Evolutionary conservation across 129 eudicot genomes (phyloP), one percentile per base, ranked within the genome.

Genomic region (Cynara cardunculus): DNA sequence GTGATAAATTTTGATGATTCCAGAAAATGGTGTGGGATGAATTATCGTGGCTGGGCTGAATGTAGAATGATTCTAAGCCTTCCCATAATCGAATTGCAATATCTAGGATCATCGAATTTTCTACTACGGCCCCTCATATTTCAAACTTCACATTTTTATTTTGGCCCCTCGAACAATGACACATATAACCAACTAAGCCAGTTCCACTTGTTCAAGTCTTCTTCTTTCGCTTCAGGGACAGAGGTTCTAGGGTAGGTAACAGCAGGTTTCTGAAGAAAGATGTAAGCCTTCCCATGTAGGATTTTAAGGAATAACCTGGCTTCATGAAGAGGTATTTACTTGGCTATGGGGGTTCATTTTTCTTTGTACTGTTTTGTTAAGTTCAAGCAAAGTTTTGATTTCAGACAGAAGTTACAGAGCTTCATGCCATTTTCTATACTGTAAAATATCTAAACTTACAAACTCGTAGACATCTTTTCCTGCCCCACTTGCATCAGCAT

Each of bases 401-500:
- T 69, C 18, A 19, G 28, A 79, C 0, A 13, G 49, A 69, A 46
- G 49, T 69, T 22, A 69, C 34, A 46, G 56, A 66, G 68, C 7
- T 69, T 53, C 32, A 46, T 8, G 83, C 21, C 28, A 61, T 72
- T 81, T 59, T 53, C n/a, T 56, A 64, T 32, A 24, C 34, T 56
- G 12, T 2, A n/a, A 31, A 61, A 56, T 16, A 71, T 32, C 31
- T 53, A 25, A 80, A 90, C 99, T 89, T 86, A 95, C 99, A 87
- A 90, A 95, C 84, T 95, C 99, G 67, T 96, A 96, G 41, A 96
- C 99, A 86, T 96, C 99, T 1, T 88, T 89, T 80, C 87, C 97
- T 72, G 99, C 93, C 56, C 99, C 99, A 83, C 99, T 96, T 78
- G 96, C 90, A 86, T 96, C 99, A 80, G 99, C 97, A 73, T 92